Evolutionary conservation across 2,329 filamentous ascomycete genomes (phyloP).

Genomic region (Malbranchea zuffiana): DNA sequence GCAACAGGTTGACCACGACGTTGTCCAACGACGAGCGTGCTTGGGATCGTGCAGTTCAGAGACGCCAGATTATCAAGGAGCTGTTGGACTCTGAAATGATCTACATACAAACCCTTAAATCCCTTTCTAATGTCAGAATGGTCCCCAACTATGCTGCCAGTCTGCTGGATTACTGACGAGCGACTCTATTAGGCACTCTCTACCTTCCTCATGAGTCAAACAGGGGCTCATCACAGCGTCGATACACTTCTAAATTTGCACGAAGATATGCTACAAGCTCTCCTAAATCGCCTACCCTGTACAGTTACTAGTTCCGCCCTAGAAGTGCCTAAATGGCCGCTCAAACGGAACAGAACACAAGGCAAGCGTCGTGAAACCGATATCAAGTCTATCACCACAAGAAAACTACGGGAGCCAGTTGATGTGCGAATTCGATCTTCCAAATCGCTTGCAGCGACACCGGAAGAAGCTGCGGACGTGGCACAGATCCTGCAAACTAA

Average conservation of each 20-base stretch:
- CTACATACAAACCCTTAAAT: conserved; percentile 78
- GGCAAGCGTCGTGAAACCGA: conserved; percentile 38
- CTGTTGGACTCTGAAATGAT: conserved; percentile 75
- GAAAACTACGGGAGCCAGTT: conserved; percentile 22
- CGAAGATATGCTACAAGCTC: conserved; percentile 63
- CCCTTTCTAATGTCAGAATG: conserved; percentile 66
- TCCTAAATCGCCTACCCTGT: conserved; percentile 46
- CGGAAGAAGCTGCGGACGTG: conserved; percentile 44
- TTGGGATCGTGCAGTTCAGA: conserved; percentile 60
- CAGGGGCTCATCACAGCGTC: conserved; percentile 67
- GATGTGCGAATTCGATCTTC: conserved; percentile 25
- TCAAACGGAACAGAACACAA: conserved; percentile 33
- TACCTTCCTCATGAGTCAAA: conserved; percentile 59
- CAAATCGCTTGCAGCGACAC: conserved; percentile 39
- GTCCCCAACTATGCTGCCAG: neutral
- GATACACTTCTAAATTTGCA: conserved; percentile 73
- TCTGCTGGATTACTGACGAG: neutral
- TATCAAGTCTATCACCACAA: conserved; percentile 10
- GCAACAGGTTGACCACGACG: conserved; percentile 35
- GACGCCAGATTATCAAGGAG: conserved; percentile 73
- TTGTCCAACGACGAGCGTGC: conserved; percentile 54
- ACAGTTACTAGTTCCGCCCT: conserved; percentile 43
- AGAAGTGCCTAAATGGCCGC: conserved; percentile 17
- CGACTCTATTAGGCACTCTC: conserved; percentile 48
- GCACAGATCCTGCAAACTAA: conserved; percentile 40